These are phyloP conservation scores for Ascodesmis nigricans DNA, from an alignment of 495 filamentous ascomycete genomes.

Conservation along the genomic window DNA sequence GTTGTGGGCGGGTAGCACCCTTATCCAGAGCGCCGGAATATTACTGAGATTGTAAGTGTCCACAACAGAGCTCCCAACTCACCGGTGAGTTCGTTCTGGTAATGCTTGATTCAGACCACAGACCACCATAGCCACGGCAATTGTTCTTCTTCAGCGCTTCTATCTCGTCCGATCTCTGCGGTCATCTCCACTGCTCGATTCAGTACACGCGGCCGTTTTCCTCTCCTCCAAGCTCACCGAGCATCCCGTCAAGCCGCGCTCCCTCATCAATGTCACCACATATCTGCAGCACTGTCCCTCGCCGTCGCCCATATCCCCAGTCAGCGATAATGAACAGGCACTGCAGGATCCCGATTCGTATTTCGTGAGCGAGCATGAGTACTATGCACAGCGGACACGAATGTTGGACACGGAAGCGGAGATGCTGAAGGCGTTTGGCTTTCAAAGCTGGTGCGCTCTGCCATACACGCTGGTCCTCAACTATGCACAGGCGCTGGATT, in stretches of 20 bases:
- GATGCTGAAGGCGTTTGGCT: constrained; percentile 52
- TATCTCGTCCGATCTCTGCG: constrained; percentile 36
- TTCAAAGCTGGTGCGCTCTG: constrained; percentile 60
- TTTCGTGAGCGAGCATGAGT: constrained; percentile 51
- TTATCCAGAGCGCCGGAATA: constrained; percentile 75
- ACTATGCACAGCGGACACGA: constrained; percentile 36
- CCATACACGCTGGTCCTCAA: constrained; percentile 79
- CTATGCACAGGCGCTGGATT: constrained; percentile 75
- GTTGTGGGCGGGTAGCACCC: constrained; percentile 42
- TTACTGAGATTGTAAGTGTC: constrained; percentile 39
- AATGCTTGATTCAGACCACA: no score
- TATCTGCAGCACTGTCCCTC: constrained; percentile 44
- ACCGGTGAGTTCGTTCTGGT: no score
- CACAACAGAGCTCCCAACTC: no score
- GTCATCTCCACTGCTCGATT: constrained; percentile 31
- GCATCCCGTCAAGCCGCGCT: constrained; percentile 50
- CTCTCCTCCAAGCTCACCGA: constrained; percentile 68
- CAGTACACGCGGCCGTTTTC: constrained; percentile 64
- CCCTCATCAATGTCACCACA: constrained; percentile 60
- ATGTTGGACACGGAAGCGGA: constrained; percentile 50
- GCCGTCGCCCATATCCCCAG: constrained; percentile 35
- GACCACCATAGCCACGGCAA: constrained; percentile 68
- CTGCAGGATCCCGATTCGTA: constrained; percentile 33
- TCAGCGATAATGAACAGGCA: constrained; percentile 17
- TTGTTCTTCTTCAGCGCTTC: constrained; percentile 72